Conservation (phyloP, 768 basidiomycete genomes). For the Psilocybe cubensis region DNA sequence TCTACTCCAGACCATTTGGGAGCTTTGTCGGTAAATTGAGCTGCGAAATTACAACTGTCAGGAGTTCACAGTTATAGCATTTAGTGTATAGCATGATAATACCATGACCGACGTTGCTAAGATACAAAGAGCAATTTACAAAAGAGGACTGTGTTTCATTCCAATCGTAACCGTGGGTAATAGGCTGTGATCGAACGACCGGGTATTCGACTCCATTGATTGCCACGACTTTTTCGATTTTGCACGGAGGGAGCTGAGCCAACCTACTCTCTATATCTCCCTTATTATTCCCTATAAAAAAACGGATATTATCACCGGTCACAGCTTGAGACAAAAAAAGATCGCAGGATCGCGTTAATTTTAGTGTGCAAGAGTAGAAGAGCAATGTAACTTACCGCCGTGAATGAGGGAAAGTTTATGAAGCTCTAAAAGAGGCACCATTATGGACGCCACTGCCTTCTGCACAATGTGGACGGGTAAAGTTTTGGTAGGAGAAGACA, state of each 20-base stretch:
- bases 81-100: too few relatives aligned
- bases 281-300: neutral
- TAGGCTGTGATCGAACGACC: constrained; percentile 15
- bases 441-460: constrained; percentile 2
- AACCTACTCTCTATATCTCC: neutral
- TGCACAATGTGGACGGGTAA: constrained; percentile 19
- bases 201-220: constrained; percentile 16
- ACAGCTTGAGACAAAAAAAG: neutral
- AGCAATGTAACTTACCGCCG: constrained; percentile 1
- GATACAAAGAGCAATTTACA: neutral
- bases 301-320: constrained; percentile 5
- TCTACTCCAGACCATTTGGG: constrained; percentile 13
- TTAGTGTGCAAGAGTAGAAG: neutral
- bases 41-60: neutral
- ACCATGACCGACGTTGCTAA: constrained; percentile 13
- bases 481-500: constrained; percentile 7
- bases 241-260: constrained; percentile 9
- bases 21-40: neutral
- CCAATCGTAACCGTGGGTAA: constrained; percentile 11
- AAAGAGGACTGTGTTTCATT: constrained; percentile 4
- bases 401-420: constrained; percentile 2
- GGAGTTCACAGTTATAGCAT: too few relatives aligned
- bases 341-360: neutral
- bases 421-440: neutral
- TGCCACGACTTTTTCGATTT: constrained; percentile 1